Conservation (phyloP, 2,329 filamentous ascomycete species). For the Exophiala aquamarina region DNA sequence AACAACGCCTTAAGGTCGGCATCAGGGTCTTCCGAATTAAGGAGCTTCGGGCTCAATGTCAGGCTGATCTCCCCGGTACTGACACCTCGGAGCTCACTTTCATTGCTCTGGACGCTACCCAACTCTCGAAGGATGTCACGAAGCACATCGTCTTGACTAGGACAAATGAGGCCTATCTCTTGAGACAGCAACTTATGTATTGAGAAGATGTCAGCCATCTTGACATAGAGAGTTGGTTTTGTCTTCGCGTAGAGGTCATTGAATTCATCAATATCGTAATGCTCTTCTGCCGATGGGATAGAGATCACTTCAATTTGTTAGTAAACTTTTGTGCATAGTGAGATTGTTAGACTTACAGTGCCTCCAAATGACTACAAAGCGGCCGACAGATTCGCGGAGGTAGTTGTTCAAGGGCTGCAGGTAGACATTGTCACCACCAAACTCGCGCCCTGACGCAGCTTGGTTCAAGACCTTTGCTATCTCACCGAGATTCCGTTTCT, state of each 20-base stretch:
- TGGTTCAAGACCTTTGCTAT: slow-evolving; percentile 91
- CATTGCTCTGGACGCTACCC: slow-evolving; percentile 93
- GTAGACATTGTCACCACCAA: slow-evolving; percentile 93
- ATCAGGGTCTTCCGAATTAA: slow-evolving; percentile 89
- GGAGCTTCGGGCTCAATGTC: slow-evolving; percentile 84
- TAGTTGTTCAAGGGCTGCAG: slow-evolving; percentile 93
- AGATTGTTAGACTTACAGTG: slow-evolving; percentile 49
- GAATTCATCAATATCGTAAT: slow-evolving; percentile 98
- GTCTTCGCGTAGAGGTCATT: slow-evolving; percentile 96
- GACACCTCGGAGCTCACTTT: slow-evolving; percentile 85
- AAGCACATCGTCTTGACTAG: slow-evolving; percentile 78
- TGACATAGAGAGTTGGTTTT: slow-evolving; percentile 98
- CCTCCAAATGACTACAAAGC: slow-evolving; percentile 72
- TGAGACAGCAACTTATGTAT: slow-evolving; percentile 85
- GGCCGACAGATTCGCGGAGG: slow-evolving; percentile 78
- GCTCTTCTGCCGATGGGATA: slow-evolving; percentile 81
- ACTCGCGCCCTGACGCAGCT: slow-evolving; percentile 81
- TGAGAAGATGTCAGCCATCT: slow-evolving; percentile 95
- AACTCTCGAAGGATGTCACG: slow-evolving; percentile 91
- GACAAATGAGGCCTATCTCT: slow-evolving; percentile 76
- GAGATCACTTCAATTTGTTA: slow-evolving; percentile 64
- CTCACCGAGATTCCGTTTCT: slow-evolving; percentile 88
- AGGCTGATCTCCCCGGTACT: slow-evolving; percentile 87
- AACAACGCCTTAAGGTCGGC: slow-evolving; percentile 89
- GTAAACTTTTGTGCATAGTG: slow-evolving; percentile 14